A percentile compares a stretch with the other conserved stretches of the same genome.
Conservation (phyloP, 306 rosid genomes). For the Benincasa hispida region DNA sequence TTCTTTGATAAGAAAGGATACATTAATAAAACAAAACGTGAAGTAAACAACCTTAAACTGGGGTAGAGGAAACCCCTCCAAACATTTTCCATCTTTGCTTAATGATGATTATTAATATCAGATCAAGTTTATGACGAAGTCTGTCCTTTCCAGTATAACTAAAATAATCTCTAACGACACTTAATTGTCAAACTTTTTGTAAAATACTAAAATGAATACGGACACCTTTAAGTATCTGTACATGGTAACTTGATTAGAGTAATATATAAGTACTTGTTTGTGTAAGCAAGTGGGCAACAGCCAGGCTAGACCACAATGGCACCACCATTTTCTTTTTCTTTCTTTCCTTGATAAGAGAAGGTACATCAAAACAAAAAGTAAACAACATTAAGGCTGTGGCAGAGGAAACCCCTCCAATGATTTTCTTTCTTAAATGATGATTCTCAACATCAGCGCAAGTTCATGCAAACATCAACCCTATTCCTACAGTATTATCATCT, state of each 20-base stretch:
- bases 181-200: neutral
- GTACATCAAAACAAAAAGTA: neutral
- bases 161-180: neutral
- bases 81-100: neutral
- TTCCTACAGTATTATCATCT: neutral
- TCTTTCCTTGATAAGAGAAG: neutral
- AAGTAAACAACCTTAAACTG: neutral
- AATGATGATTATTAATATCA: neutral
- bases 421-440: neutral
- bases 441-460: neutral
- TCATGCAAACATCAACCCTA: neutral
- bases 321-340: neutral
- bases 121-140: neutral
- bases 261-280: neutral
- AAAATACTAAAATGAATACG: neutral
- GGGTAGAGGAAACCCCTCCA: neutral
- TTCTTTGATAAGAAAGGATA: neutral
- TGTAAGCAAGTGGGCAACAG: neutral
- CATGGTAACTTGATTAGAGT: neutral
- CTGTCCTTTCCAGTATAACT: neutral
- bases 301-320: neutral
- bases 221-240: neutral
- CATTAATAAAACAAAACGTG: neutral
- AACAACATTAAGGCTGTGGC: neutral
- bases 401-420: neutral